Percentiles rank a stretch among this genome's conserved stretches.
Conservation (phyloP, 176 grass and related monocot species). For the Thalia dealbata region DNA sequence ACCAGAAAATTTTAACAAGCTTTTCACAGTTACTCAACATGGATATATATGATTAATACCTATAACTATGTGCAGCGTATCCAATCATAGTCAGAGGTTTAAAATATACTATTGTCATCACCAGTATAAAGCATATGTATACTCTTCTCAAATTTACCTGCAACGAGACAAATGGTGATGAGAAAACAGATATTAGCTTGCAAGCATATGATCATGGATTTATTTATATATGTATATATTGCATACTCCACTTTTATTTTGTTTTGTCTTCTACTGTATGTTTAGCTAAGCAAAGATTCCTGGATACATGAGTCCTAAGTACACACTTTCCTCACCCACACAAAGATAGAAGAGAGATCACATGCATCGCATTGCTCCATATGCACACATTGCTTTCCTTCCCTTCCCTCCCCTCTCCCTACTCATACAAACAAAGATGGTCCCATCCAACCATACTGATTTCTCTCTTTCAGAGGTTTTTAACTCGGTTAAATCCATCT, state of each 20-base stretch:
- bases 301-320: background rate
- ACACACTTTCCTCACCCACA: background rate
- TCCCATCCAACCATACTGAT: background rate
- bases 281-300: background rate
- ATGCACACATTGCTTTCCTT: background rate
- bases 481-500: no score
- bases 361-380: background rate
- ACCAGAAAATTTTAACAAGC: background rate
- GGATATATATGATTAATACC: background rate
- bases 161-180: no score
- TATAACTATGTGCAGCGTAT: no score
- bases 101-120: no score
- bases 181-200: no score
- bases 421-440: slow-evolving; percentile 1
- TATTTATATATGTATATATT: no score
- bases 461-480: background rate
- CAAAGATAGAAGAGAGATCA: background rate
- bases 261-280: background rate
- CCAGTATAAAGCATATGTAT: no score
- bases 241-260: background rate
- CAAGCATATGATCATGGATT: no score
- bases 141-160: no score
- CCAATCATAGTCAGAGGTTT: no score
- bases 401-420: no score
- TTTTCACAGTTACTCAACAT: background rate